Evolutionary conservation across 257 asterid genomes (phyloP).

Genomic region (Solanum piurae): DNA sequence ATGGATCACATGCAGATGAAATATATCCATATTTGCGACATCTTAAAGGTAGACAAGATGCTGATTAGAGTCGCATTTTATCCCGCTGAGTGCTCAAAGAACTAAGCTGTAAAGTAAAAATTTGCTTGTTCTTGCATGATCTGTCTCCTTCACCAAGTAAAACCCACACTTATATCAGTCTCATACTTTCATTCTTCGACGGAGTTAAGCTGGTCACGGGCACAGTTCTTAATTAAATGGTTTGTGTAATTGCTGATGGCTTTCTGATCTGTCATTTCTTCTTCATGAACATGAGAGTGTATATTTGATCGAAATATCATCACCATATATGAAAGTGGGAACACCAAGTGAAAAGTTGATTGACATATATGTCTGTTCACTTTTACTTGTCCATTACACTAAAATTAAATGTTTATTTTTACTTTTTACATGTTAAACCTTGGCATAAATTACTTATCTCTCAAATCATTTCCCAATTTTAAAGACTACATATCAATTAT

Average conservation of each 20-base stretch:
- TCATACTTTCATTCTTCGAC: neutral
- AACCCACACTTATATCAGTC: neutral
- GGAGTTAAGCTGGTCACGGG: neutral
- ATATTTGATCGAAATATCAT: neutral
- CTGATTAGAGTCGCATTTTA: neutral
- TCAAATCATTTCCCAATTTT: neutral
- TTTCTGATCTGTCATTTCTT: neutral
- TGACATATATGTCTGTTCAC: neutral
- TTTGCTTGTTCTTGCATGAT: neutral
- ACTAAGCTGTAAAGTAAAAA: neutral
- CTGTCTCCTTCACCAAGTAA: neutral
- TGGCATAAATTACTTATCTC: neutral
- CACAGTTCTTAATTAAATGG: neutral
- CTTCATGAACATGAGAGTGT: neutral
- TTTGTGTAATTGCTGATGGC: neutral
- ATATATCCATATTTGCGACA: slow-evolving; percentile 40
- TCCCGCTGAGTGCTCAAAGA: neutral
- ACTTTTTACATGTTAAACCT: neutral
- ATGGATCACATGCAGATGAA: slow-evolving; percentile 55
- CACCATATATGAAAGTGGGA: neutral
- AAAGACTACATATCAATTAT: neutral
- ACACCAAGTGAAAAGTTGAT: neutral
- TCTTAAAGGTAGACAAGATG: neutral
- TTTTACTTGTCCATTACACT: too few relatives aligned
- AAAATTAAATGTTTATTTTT: neutral